A percentile compares a stretch with the other conserved stretches of the same genome.
Evolutionary conservation across 2,329 filamentous ascomycete species (phyloP).

Genomic region (Pyricularia sp.): DNA sequence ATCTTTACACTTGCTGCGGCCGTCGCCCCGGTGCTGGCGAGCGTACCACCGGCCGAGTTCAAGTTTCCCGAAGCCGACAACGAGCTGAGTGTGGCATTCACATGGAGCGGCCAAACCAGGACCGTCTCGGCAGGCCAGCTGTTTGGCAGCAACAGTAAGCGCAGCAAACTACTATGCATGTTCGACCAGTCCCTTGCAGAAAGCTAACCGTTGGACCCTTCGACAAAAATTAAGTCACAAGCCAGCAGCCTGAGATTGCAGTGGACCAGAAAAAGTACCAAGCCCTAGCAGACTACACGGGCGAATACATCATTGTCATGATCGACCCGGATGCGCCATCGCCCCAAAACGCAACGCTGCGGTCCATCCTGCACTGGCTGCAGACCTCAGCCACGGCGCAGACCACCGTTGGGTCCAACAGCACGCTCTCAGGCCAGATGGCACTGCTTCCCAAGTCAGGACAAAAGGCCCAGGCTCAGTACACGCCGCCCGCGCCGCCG

Average conservation of each 20-base stretch:
- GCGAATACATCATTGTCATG: constrained; percentile 5
- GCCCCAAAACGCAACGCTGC: constrained; percentile 3
- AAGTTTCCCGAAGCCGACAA: constrained; percentile 4
- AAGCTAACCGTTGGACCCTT: background rate
- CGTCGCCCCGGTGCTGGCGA: constrained; percentile 5
- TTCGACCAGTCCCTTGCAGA: background rate
- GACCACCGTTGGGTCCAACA: background rate
- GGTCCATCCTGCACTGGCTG: constrained; percentile 8
- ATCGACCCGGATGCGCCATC: constrained; percentile 6
- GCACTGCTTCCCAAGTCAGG: background rate
- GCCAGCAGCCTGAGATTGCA: constrained; percentile 3
- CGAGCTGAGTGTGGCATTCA: constrained; percentile 6
- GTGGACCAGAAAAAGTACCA: constrained; percentile 2
- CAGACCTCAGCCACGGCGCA: constrained; percentile 2
- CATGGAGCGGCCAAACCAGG: constrained; percentile 3
- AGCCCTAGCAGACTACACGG: constrained; percentile 1
- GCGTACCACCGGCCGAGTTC: constrained; percentile 6
- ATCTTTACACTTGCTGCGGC: constrained; percentile 2
- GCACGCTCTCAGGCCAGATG: constrained; percentile 2
- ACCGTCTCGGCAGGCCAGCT: constrained; percentile 1
- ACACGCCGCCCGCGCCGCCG: constrained; percentile 4
- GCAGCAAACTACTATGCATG: background rate
- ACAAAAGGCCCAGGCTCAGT: background rate
- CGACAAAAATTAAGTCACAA: constrained; percentile 3
- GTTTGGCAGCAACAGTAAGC: constrained; percentile 2